phyloP scores from a whole-genome alignment of 116 monocot species.

The Trichopus zeylanicus region DNA sequence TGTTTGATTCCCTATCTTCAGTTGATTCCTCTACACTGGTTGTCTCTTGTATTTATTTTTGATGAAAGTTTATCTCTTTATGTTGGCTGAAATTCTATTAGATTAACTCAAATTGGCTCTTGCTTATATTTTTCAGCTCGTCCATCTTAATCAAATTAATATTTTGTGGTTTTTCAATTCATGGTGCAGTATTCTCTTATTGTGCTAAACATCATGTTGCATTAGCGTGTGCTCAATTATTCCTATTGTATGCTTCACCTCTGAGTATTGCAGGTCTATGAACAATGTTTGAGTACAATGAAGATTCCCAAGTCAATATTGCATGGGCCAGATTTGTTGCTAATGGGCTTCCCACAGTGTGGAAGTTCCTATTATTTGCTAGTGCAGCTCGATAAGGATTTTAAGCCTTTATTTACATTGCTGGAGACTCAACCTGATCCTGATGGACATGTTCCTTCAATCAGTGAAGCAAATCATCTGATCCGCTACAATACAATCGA shows the following conservation, averaged over 20 bases:
- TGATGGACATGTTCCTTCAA: constrained; percentile 33
- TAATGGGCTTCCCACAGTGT: constrained; percentile 84
- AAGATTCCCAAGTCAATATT: constrained; percentile 69
- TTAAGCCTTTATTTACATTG: constrained; percentile 70
- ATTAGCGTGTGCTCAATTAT: too few species aligned
- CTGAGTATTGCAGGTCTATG: constrained; percentile 82
- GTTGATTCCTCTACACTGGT: too few species aligned
- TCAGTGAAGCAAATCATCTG: constrained; percentile 38
- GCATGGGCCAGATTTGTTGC: constrained; percentile 57
- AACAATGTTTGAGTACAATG: constrained; percentile 51
- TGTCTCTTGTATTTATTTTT: too few species aligned
- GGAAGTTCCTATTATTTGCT: constrained; percentile 79
- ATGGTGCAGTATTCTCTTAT: too few species aligned
- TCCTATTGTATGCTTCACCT: not conserved
- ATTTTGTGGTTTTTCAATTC: too few species aligned
- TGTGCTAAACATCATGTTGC: too few species aligned
- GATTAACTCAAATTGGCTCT: too few species aligned
- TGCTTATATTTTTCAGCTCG: too few species aligned
- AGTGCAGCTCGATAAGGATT: constrained; percentile 91
- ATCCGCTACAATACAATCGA: constrained; percentile 57
- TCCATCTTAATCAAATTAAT: too few species aligned
- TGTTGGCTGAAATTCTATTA: too few species aligned
- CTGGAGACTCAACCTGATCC: constrained; percentile 63
- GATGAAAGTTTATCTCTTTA: too few species aligned
- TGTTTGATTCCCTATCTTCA: too few species aligned